Conservation (phyloP, 805 yeast species). For the Myxozyma sirexii region DNA sequence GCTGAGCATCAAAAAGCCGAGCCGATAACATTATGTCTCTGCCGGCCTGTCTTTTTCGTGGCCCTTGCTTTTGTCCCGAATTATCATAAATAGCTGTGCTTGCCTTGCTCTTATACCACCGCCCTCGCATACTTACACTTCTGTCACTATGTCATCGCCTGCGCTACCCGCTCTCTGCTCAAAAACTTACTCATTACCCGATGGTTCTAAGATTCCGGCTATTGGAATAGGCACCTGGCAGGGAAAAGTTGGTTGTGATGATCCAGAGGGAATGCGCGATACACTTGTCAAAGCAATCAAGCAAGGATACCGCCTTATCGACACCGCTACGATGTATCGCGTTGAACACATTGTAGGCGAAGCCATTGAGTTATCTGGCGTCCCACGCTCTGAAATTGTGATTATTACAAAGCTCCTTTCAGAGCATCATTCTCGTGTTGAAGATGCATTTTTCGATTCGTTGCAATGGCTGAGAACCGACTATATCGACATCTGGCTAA, state of each 20-base stretch:
- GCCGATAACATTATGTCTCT: too few species aligned
- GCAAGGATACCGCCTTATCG: conserved; percentile 75
- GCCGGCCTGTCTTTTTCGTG: too few species aligned
- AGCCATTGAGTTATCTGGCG: conserved; percentile 45
- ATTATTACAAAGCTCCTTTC: conserved; percentile 49
- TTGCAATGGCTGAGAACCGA: conserved; percentile 65
- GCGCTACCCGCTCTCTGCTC: background rate
- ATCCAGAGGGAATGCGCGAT: conserved; percentile 49
- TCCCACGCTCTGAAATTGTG: conserved; percentile 51
- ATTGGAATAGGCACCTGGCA: conserved; percentile 80
- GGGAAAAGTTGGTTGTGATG: conserved; percentile 50
- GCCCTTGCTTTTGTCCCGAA: too few species aligned
- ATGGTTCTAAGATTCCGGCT: conserved; percentile 64
- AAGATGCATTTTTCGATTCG: conserved; percentile 59
- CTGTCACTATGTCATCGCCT: background rate
- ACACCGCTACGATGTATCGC: conserved; percentile 65
- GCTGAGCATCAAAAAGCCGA: too few species aligned
- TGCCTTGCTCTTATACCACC: too few species aligned
- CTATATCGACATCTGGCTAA: conserved; percentile 73
- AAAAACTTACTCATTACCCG: conserved; percentile 44
- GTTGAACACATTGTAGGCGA: conserved; percentile 69
- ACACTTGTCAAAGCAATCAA: conserved; percentile 50
- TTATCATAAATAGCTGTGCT: too few species aligned
- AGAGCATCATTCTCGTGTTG: conserved; percentile 47
- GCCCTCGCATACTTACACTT: too few species aligned